A percentile compares a stretch with the other conserved stretches of the same genome.
These are phyloP conservation scores for Voacanga thouarsii DNA, from an alignment of 257 asterid genomes.

Conservation along the genomic window DNA sequence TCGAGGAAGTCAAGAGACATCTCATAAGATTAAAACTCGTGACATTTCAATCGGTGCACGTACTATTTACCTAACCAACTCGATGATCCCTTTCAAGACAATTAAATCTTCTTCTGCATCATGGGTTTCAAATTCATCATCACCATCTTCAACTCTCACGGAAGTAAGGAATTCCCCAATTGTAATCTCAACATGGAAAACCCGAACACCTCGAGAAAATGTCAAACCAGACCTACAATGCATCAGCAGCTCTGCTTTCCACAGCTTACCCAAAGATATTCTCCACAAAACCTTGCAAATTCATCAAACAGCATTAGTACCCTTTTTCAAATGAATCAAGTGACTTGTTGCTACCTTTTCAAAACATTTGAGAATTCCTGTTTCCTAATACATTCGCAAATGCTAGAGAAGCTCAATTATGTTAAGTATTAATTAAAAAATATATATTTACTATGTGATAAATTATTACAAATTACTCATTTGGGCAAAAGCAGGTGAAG, in stretches of 20 bases:
- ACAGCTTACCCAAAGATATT: constrained; percentile 82
- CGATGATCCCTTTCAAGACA: too few relatives aligned
- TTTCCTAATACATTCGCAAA: constrained; percentile 32
- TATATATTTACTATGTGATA: too few relatives aligned
- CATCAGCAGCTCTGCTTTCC: constrained; percentile 82
- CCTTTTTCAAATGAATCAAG: constrained; percentile 48
- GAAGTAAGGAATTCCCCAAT: constrained; percentile 69
- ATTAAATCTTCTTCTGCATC: constrained; percentile 70
- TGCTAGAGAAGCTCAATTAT: constrained; percentile 25
- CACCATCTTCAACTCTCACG: constrained; percentile 80
- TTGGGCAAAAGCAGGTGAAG: constrained; percentile 22
- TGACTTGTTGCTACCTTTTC: constrained; percentile 53
- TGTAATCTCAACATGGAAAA: constrained; percentile 66
- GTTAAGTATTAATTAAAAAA: too few relatives aligned
- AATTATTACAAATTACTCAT: too few relatives aligned
- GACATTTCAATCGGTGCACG: too few relatives aligned
- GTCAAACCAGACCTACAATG: constrained; percentile 83
- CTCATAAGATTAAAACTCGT: too few relatives aligned
- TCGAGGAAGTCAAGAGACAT: too few relatives aligned
- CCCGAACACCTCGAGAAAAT: constrained; percentile 86
- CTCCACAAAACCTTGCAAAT: constrained; percentile 46
- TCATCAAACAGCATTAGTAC: constrained; percentile 29
- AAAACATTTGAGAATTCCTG: constrained; percentile 32
- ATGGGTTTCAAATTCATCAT: constrained; percentile 69
- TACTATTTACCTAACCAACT: too few relatives aligned